A percentile compares a stretch with the other conserved stretches of the same genome.
phyloP scores from a whole-genome alignment of 768 basidiomycete species.

The Calocybe gangraenosa region DNA sequence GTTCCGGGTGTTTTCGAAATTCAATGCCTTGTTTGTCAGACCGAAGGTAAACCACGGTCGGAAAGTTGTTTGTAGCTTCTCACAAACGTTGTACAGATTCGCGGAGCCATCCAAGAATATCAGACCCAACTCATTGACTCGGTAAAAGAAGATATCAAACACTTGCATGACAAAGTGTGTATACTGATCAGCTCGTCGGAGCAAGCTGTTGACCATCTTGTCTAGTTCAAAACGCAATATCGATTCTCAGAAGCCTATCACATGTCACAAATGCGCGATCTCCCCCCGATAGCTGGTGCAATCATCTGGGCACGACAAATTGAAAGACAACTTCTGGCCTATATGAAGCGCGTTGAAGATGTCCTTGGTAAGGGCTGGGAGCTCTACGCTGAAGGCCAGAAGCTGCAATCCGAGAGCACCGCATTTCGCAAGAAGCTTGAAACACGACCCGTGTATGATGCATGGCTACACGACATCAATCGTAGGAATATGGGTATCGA shows the following conservation, averaged over 20 bases:
- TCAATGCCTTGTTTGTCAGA: slow-evolving; percentile 94
- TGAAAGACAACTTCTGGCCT: slow-evolving; percentile 89
- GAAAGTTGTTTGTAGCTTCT: neutral
- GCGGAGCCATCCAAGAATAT: slow-evolving; percentile 98
- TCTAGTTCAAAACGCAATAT: slow-evolving; percentile 92
- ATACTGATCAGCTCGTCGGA: neutral
- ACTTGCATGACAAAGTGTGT: slow-evolving; percentile 82
- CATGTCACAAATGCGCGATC: slow-evolving; percentile 98
- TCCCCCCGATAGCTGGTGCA: slow-evolving; percentile 96
- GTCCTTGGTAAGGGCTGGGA: slow-evolving; percentile 99
- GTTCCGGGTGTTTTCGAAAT: slow-evolving; percentile 99
- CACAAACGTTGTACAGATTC: slow-evolving; percentile 51
- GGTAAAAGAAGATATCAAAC: slow-evolving; percentile 97
- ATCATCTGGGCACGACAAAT: slow-evolving; percentile 99
- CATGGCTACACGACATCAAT: slow-evolving; percentile 95
- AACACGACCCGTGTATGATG: slow-evolving; percentile 89
- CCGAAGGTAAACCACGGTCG: slow-evolving; percentile 66
- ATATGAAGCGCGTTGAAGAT: slow-evolving; percentile 99
- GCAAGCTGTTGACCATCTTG: neutral
- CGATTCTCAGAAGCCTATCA: slow-evolving; percentile 94
- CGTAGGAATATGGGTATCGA: slow-evolving; percentile 88
- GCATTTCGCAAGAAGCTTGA: slow-evolving; percentile 97
- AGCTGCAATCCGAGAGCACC: slow-evolving; percentile 85
- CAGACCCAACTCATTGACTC: slow-evolving; percentile 98
- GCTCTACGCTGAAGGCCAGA: slow-evolving; percentile 98